A percentile compares a stretch with the other conserved stretches of the same genome.
Evolutionary conservation across 345 rosid genomes (phyloP).

Genomic region (Lenwebbia sp.): DNA sequence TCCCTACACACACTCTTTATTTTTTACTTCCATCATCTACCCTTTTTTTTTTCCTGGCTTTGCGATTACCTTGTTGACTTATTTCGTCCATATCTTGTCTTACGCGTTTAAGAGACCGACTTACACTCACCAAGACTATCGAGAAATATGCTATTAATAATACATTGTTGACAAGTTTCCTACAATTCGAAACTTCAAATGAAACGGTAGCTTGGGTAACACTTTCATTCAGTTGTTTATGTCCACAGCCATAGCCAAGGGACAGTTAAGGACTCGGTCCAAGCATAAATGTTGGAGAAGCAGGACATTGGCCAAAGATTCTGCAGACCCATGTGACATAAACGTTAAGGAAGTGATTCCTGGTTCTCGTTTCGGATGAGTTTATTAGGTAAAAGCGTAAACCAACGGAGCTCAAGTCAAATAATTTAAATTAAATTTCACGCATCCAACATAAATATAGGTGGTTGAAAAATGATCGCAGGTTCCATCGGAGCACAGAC

Average conservation of each 20-base stretch:
- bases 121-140: no score
- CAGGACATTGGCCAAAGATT: background rate
- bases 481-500: background rate
- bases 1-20: background rate
- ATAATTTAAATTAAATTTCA: background rate
- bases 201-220: background rate
- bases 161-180: background rate
- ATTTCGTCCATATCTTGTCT: background rate
- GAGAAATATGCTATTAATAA: background rate
- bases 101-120: background rate
- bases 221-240: background rate
- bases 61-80: background rate
- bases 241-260: background rate
- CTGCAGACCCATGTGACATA: background rate
- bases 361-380: background rate
- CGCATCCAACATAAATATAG: background rate
- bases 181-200: background rate
- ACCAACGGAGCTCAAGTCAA: background rate
- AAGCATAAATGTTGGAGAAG: background rate
- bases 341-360: background rate
- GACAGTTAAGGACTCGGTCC: background rate
- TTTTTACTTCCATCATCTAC: background rate
- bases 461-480: background rate
- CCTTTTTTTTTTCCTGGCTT: background rate
- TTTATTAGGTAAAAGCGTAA: background rate